Evolutionary conservation across 164 flowering plant genomes (phyloP).

Genomic region (Umbilicus rupestris): DNA sequence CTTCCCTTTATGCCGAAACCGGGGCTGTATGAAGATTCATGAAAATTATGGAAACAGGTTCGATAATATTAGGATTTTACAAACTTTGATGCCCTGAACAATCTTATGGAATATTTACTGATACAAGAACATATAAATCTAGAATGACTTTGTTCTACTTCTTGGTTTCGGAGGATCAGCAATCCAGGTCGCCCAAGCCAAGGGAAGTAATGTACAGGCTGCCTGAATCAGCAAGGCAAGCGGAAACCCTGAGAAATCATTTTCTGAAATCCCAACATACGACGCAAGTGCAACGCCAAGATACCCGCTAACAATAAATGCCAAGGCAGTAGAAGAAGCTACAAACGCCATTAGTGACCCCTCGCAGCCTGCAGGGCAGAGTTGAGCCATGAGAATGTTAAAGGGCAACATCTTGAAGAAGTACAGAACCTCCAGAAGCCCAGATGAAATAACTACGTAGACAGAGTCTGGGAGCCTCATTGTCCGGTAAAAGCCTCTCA

Average conservation of each 20-base stretch:
- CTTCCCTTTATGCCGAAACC: background rate
- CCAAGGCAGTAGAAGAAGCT: slow-evolving; percentile 69
- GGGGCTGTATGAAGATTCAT: background rate
- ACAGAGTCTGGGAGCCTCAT: slow-evolving; percentile 63
- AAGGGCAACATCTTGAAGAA: slow-evolving; percentile 80
- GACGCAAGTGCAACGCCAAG: slow-evolving; percentile 80
- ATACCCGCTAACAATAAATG: slow-evolving; percentile 74
- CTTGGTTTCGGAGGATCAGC: slow-evolving; percentile 33
- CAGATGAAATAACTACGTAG: slow-evolving; percentile 67
- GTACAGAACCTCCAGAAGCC: slow-evolving; percentile 60
- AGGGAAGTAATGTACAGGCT: slow-evolving; percentile 49
- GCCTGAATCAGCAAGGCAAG: slow-evolving; percentile 60
- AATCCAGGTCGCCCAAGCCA: slow-evolving; percentile 54
- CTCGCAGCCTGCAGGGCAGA: slow-evolving; percentile 81
- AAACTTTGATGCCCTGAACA: background rate
- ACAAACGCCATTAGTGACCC: slow-evolving; percentile 93
- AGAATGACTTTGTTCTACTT: slow-evolving; percentile 17
- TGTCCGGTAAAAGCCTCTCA: slow-evolving; percentile 37
- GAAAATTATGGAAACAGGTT: background rate
- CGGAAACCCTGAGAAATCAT: slow-evolving; percentile 65
- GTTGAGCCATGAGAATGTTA: slow-evolving; percentile 55
- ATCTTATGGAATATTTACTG: background rate
- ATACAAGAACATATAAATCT: background rate
- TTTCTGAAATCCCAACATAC: slow-evolving; percentile 42
- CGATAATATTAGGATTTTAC: background rate